phyloP scores from a whole-genome alignment of 306 rosid species.

The Cucurbita pepo region DNA sequence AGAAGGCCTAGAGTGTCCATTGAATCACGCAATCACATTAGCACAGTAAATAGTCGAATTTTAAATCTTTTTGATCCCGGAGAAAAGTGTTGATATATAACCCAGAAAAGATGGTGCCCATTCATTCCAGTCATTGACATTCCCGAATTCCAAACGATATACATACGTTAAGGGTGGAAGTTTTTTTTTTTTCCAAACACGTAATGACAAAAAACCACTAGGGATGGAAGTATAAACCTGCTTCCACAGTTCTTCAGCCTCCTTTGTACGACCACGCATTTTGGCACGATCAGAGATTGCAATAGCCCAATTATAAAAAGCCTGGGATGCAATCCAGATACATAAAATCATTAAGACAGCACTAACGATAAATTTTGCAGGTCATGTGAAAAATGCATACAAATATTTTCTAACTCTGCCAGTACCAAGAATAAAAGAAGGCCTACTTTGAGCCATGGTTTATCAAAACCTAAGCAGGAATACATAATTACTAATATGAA shows the following conservation, averaged over 20 bases:
- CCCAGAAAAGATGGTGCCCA: not conserved
- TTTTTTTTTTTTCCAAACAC: not conserved
- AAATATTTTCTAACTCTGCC: not conserved
- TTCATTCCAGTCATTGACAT: not conserved
- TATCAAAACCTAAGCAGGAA: not conserved
- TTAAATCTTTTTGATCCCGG: not conserved
- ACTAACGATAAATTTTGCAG: not conserved
- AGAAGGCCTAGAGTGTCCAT: not conserved
- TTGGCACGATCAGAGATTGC: constrained; percentile 98
- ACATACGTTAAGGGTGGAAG: not conserved
- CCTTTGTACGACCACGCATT: constrained; percentile 99
- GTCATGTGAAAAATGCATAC: not conserved
- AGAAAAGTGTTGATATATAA: not conserved
- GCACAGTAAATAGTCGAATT: not conserved
- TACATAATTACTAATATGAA: not conserved
- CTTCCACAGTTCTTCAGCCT: constrained; percentile 99
- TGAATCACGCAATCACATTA: not conserved
- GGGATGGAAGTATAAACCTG: constrained; percentile 42
- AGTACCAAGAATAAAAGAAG: not conserved
- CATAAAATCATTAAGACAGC: not conserved
- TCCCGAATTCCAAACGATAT: not conserved
- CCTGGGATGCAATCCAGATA: constrained; percentile 26
- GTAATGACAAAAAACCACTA: not conserved
- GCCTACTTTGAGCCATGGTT: not conserved
- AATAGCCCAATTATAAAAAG: constrained; percentile 99